Conservation (phyloP, 371 early-diverging fungal genomes). For the Actinomortierella wolfii region DNA sequence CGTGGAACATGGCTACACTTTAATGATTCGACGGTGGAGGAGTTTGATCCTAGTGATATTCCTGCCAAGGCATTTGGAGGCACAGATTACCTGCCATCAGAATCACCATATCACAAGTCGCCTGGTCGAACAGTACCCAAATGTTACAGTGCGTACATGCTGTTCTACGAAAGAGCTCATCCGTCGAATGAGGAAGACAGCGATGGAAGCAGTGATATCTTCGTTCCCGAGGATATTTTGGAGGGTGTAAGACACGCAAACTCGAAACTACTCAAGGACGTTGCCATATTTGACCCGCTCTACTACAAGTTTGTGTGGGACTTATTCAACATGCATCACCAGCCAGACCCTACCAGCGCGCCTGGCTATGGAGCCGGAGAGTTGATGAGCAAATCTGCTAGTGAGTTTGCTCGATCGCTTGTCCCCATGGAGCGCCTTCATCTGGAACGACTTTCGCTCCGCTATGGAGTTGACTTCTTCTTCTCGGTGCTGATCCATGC, state of each 20-base stretch:
- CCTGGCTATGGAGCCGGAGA: too few species aligned
- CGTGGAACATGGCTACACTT: slow-evolving; percentile 52
- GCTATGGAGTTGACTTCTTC: slow-evolving; percentile 44
- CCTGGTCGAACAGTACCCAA: slow-evolving; percentile 43
- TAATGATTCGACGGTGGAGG: slow-evolving; percentile 55
- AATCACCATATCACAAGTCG: slow-evolving; percentile 39
- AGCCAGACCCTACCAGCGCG: too few species aligned
- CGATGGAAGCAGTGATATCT: neutral
- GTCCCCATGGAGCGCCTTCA: too few species aligned
- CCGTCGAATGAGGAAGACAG: too few species aligned
- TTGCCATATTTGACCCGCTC: slow-evolving; percentile 38
- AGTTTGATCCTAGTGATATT: slow-evolving; percentile 52
- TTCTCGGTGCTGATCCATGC: slow-evolving; percentile 43
- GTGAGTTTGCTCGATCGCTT: too few species aligned
- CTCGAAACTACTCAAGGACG: slow-evolving; percentile 27
- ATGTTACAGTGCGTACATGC: slow-evolving; percentile 57
- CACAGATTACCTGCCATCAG: slow-evolving; percentile 32
- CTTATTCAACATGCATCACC: slow-evolving; percentile 22
- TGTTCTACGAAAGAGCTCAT: slow-evolving; percentile 50
- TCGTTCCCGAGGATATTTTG: slow-evolving; percentile 45
- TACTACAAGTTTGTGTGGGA: slow-evolving; percentile 46
- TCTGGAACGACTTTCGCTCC: slow-evolving; percentile 21
- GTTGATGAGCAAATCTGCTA: too few species aligned
- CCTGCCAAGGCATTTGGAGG: slow-evolving; percentile 54
- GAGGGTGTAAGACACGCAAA: slow-evolving; percentile 43